Evolutionary conservation across 306 rosid genomes (phyloP), one percentile per base, ranked within the genome.

Genomic region (Prunus armeniaca): DNA sequence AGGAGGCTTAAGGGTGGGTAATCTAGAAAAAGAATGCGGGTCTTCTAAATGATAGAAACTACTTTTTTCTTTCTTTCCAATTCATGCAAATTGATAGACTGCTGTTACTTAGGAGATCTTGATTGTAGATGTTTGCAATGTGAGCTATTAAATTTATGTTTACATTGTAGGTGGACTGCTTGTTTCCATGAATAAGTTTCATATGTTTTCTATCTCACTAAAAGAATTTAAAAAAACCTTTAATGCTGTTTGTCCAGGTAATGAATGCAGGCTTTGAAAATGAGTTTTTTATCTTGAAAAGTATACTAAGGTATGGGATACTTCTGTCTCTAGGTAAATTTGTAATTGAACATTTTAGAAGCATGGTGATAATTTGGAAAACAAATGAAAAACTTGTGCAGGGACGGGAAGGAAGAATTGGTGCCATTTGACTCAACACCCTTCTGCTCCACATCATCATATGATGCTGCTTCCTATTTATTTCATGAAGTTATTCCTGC

Each of bases 191-290:
- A 13, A 12, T 22, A 56, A 20, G 15, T 13, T 52, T 12, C n/a
- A n/a, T 56, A 38, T 56, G 38, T 6, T 38, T 38, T 55, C 52
- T 52, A 55, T 34, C 43, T 38, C 49, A 19, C 50, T 15, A 14
- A 72, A 22, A 3, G 2, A 38, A 34, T n/a, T 43, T 1, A 24
- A 3, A 56, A n/a, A 70, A 46, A 70, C 1, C 28, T 81, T 75
- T 32, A 15, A 43, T 56, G 77, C 51, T 76, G 19, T 82, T 8
- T 73, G 79, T 88, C 71, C 83, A 94, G 98, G 97, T 50, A 77
- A 68, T 89, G 89, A 87, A 89, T 83, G 89, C 98, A 73, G 98
- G 98, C 64, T 92, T 94, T 71, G 98, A 94, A 84, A 94, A 90
- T 71, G 98, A 94, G 79, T 94, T 94, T 83, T 84, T 84, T 54